Evolutionary conservation across 2,329 filamentous ascomycete species (phyloP), one percentile per base, ranked within the genome.

Genomic region (Atkinsonella hypoxylon): DNA sequence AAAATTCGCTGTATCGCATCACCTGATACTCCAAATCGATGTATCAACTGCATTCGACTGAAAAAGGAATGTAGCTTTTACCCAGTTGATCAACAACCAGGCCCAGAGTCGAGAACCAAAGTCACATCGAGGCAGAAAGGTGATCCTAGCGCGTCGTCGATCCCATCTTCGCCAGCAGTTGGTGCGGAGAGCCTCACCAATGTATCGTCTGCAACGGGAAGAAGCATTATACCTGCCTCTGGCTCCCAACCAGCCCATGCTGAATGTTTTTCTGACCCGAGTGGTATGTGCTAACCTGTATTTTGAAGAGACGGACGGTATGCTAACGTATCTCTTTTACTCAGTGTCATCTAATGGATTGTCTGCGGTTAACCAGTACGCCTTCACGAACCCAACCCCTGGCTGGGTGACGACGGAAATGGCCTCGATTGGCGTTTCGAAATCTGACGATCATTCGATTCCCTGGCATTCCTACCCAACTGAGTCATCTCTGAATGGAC

Each of bases 1-100:
- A 97, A 97, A 70, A 97, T 97, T 55, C 79, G 91, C 68, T 97
- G 91, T 67, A 81, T 95, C 48, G 77, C 88, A 42, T 81, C 87
- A 9, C 76, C 80, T 46, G 81, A 83, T 56, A 88, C 94, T 10
- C 80, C 87, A 61, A 82, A 83, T 44, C 83, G 89, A 56, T 97
- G 91, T 69, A 81, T 85, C 56, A 95, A 95, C 70, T 97, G 91
- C 69, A 95, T 95, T 61, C 82, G 89, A 45, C 72, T 97, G 62
- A 94, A 94, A 67, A 96, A 95, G 62, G 89, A 95, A 57, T 97
- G 91, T 68, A 88, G 85, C 63, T 97, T 95, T 68, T 87, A 83
- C 59, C 87, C 90, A 0, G 90, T 96, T 20, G 89, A 95, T 56
- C 87, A 89, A 63, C 77, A 81, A 57, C 79, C 78, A 26, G 74